A percentile compares a stretch with the other conserved stretches of the same genome.
Evolutionary conservation across 306 rosid genomes (phyloP).

Genomic region (Hippophae rhamnoides): DNA sequence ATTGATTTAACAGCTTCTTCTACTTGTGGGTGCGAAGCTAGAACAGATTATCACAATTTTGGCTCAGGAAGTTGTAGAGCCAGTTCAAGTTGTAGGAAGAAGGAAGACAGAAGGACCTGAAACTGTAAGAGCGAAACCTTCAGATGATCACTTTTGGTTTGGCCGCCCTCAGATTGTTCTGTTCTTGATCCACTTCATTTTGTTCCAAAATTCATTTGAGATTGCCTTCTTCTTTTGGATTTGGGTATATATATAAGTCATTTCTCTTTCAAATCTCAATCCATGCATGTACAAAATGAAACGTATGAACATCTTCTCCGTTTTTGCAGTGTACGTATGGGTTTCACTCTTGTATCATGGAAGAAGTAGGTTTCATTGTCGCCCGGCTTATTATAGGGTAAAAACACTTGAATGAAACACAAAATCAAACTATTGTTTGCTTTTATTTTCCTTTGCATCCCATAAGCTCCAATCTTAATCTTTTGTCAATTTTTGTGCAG

Average conservation of each 20-base stretch:
- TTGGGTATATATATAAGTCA: slow-evolving; percentile 37
- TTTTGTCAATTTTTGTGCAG: slow-evolving; percentile 26
- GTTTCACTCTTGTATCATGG: slow-evolving; percentile 80
- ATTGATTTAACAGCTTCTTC: slow-evolving; percentile 50
- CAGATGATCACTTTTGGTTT: slow-evolving; percentile 77
- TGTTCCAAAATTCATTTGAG: slow-evolving; percentile 89
- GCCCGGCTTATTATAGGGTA: slow-evolving; percentile 86
- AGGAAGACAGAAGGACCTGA: neutral
- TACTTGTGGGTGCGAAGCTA: slow-evolving; percentile 90
- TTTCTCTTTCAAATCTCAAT: neutral
- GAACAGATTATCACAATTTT: slow-evolving; percentile 64
- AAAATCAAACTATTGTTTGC: neutral
- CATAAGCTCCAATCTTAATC: too few relatives aligned
- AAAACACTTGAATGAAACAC: neutral
- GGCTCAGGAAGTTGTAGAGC: slow-evolving; percentile 40
- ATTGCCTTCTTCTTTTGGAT: slow-evolving; percentile 95
- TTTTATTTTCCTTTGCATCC: neutral
- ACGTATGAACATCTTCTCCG: neutral
- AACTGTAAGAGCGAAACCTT: slow-evolving; percentile 44
- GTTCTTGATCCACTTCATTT: slow-evolving; percentile 70
- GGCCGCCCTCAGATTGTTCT: slow-evolving; percentile 48
- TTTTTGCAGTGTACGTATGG: slow-evolving; percentile 66
- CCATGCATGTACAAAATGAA: too few relatives aligned
- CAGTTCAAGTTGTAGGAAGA: neutral
- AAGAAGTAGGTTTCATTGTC: slow-evolving; percentile 46